Evolutionary conservation across 2,329 filamentous ascomycete species (phyloP).

Genomic region (Curvularia sp.): DNA sequence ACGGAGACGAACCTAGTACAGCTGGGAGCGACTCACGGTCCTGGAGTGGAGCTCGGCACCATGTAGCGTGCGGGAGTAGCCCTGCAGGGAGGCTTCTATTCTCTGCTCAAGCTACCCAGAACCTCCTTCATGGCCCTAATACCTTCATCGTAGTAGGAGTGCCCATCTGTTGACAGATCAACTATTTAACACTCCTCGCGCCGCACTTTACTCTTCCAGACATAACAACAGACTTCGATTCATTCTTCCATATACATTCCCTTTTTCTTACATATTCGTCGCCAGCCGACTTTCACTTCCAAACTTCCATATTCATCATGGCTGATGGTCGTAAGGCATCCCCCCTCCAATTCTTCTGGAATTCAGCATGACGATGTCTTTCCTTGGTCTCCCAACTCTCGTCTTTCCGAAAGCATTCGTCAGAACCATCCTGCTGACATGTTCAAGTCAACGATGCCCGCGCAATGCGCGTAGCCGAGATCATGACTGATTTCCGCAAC

Average conservation of each 20-base stretch:
- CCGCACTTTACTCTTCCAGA: slow-evolving; percentile 33
- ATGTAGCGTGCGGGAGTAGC: slow-evolving; percentile 49
- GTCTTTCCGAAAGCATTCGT: background rate
- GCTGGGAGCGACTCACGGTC: slow-evolving; percentile 48
- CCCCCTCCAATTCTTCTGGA: slow-evolving; percentile 18
- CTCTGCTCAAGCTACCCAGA: slow-evolving; percentile 28
- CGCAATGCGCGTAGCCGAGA: slow-evolving; percentile 67
- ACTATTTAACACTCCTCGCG: slow-evolving; percentile 49
- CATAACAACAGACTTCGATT: slow-evolving; percentile 31
- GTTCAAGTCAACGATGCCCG: slow-evolving; percentile 67
- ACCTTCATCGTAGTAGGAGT: slow-evolving; percentile 26
- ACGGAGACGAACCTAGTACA: slow-evolving; percentile 36
- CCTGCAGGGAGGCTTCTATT: slow-evolving; percentile 34
- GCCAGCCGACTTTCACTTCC: slow-evolving; percentile 23
- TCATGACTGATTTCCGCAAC: slow-evolving; percentile 70
- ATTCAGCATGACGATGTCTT: background rate
- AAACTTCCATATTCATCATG: slow-evolving; percentile 50
- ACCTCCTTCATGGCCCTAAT: slow-evolving; percentile 38
- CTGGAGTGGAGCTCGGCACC: slow-evolving; percentile 49
- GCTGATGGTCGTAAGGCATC: slow-evolving; percentile 63
- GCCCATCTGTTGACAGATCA: slow-evolving; percentile 36
- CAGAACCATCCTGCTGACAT: slow-evolving; percentile 19
- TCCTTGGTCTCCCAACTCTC: background rate
- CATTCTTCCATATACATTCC: slow-evolving; percentile 13
- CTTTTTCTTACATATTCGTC: slow-evolving; percentile 19